These are phyloP conservation scores for Colletotrichum limetticola DNA, from an alignment of 2,329 filamentous ascomycete species.

Conservation along the genomic window DNA sequence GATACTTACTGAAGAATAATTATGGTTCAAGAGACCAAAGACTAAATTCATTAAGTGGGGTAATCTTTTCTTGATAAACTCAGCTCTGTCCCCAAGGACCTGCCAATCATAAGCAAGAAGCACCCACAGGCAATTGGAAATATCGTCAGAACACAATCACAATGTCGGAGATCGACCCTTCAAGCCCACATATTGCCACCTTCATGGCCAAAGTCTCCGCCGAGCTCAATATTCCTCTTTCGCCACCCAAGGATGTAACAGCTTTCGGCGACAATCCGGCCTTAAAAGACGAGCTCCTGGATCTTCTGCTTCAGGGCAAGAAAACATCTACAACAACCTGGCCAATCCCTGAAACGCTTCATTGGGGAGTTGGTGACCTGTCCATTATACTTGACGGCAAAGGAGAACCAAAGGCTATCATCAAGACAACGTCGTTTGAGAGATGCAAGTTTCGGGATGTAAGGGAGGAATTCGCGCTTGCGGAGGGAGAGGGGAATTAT, in stretches of 20 bases:
- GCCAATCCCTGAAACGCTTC: background rate
- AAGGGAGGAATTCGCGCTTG: background rate
- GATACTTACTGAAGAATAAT: too few relatives aligned
- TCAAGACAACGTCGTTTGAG: background rate
- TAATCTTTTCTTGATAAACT: too few relatives aligned
- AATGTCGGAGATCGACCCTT: background rate
- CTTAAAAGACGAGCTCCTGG: background rate
- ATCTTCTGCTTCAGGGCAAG: background rate
- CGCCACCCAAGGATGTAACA: background rate
- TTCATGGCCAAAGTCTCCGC: background rate
- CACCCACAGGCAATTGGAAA: background rate
- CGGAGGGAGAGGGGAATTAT: background rate
- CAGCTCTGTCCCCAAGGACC: too few relatives aligned
- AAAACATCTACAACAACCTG: background rate
- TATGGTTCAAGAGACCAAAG: too few relatives aligned
- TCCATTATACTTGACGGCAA: conserved; percentile 1
- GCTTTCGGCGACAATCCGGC: background rate
- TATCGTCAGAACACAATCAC: too few relatives aligned
- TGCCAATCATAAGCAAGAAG: too few relatives aligned
- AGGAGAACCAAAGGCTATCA: background rate
- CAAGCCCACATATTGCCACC: background rate
- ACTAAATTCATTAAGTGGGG: too few relatives aligned
- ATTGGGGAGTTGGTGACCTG: background rate
- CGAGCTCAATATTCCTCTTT: background rate
- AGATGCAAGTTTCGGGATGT: background rate